Percentiles rank a stretch among this genome's conserved stretches.
These are phyloP conservation scores for Ophiocordyceps camponoti-saundersi DNA, from an alignment of 2,329 filamentous ascomycete genomes.

Conservation along the genomic window DNA sequence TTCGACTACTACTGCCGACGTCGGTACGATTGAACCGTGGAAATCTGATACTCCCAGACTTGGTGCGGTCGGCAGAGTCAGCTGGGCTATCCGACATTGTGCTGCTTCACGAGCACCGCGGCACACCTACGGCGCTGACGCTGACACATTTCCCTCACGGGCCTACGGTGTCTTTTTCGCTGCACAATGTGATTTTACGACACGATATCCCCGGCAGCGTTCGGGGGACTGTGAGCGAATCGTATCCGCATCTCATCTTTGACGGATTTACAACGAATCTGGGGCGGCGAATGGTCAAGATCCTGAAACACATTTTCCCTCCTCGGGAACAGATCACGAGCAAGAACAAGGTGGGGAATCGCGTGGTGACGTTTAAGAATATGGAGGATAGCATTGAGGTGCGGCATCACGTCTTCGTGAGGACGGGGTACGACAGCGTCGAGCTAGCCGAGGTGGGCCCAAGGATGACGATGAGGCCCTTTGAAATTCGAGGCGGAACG, in stretches of 20 bases:
- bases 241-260: slow-evolving; percentile 88
- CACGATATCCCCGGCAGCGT: slow-evolving; percentile 83
- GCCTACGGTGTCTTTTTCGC: slow-evolving; percentile 60
- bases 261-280: slow-evolving; percentile 77
- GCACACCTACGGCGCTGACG: slow-evolving; percentile 78
- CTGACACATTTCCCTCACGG: slow-evolving; percentile 79
- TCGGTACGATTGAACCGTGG: slow-evolving; percentile 81
- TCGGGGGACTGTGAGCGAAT: slow-evolving; percentile 77
- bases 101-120: slow-evolving; percentile 80
- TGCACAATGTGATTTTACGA: slow-evolving; percentile 84
- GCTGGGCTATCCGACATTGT: slow-evolving; percentile 73
- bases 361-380: slow-evolving; percentile 88
- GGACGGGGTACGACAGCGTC: slow-evolving; percentile 77
- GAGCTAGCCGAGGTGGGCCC: slow-evolving; percentile 83
- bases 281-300: slow-evolving; percentile 69
- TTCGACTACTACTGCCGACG: slow-evolving; percentile 68
- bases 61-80: slow-evolving; percentile 66
- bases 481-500: slow-evolving; percentile 83
- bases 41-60: slow-evolving; percentile 71
- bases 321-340: slow-evolving; percentile 61
- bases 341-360: slow-evolving; percentile 62
- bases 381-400: slow-evolving; percentile 90
- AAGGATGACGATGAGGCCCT: slow-evolving; percentile 91
- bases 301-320: slow-evolving; percentile 87
- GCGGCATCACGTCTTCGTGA: slow-evolving; percentile 68